Conservation (phyloP, 129 eudicot species). For the Arctium minus region DNA sequence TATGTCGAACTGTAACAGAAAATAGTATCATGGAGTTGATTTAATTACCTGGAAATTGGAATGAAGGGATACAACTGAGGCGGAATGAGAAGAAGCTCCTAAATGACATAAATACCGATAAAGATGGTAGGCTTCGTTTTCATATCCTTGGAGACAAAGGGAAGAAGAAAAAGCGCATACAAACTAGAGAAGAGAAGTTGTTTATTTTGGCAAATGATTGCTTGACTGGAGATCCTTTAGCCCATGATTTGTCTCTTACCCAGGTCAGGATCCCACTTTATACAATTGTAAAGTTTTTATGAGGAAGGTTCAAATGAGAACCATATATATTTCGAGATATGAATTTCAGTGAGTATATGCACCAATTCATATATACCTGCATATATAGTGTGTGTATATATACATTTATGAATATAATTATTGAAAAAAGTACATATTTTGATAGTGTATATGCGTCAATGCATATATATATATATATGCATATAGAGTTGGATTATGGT, state of each 20-base stretch:
- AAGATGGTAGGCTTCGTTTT: conserved; percentile 91
- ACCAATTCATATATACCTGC: background rate
- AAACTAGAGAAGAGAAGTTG: conserved; percentile 93
- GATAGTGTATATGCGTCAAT: background rate
- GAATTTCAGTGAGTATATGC: background rate
- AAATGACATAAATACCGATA: conserved; percentile 86
- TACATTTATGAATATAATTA: background rate
- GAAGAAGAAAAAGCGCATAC: conserved; percentile 90
- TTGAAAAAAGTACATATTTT: background rate
- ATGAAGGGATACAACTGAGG: conserved; percentile 96
- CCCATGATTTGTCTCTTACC: conserved; percentile 79
- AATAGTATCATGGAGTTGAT: conserved; percentile 19
- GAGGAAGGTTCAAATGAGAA: background rate
- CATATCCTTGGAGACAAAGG: conserved; percentile 90
- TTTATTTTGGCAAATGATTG: conserved; percentile 93
- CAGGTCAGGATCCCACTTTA: conserved; percentile 51
- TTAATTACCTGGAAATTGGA: conserved; percentile 8
- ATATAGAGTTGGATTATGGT: too few relatives aligned
- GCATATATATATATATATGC: too few relatives aligned
- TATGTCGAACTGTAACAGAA: background rate
- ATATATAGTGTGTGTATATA: background rate
- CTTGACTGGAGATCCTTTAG: conserved; percentile 93
- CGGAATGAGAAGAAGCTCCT: conserved; percentile 93
- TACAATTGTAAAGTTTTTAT: background rate
- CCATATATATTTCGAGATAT: too few relatives aligned